Evolutionary conservation across 2,329 filamentous ascomycete species (phyloP).

Genomic region (Daldinia sp.): DNA sequence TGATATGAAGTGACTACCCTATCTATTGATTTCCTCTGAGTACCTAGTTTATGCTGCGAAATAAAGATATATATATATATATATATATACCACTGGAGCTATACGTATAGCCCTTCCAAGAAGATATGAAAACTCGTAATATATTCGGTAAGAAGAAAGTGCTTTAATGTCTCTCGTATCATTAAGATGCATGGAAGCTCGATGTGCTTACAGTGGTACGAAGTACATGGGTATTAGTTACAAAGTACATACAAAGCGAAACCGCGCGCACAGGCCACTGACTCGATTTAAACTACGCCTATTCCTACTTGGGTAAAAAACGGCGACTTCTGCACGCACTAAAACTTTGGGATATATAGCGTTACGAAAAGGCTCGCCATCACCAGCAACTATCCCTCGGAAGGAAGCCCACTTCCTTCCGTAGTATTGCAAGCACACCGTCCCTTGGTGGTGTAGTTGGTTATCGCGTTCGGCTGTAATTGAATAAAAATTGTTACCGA

Average conservation of each 20-base stretch:
- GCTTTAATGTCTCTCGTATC: too few species aligned
- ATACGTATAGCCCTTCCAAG: too few species aligned
- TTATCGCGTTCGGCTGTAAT: conserved; percentile 45
- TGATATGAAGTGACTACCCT: too few species aligned
- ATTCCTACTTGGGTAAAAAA: not conserved
- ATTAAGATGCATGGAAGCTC: not conserved
- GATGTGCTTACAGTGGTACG: not conserved
- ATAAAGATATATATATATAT: too few species aligned
- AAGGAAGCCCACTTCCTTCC: conserved; percentile 34
- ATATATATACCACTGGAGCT: too few species aligned
- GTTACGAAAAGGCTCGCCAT: not conserved
- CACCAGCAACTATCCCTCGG: conserved; percentile 32
- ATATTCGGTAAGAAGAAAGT: too few species aligned
- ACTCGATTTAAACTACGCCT: not conserved
- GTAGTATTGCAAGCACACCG: conserved; percentile 12
- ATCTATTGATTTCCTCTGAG: too few species aligned
- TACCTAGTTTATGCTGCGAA: too few species aligned
- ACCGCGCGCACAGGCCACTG: not conserved
- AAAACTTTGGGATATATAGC: not conserved
- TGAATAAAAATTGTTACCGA: conserved; percentile 39
- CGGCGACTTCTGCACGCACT: not conserved
- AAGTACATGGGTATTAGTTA: not conserved
- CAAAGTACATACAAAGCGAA: not conserved
- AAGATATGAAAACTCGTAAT: too few species aligned
- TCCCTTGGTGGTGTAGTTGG: conserved; percentile 44